These are phyloP conservation scores for Botrytis aclada DNA, from an alignment of 2,329 filamentous ascomycete species.

Conservation along the genomic window DNA sequence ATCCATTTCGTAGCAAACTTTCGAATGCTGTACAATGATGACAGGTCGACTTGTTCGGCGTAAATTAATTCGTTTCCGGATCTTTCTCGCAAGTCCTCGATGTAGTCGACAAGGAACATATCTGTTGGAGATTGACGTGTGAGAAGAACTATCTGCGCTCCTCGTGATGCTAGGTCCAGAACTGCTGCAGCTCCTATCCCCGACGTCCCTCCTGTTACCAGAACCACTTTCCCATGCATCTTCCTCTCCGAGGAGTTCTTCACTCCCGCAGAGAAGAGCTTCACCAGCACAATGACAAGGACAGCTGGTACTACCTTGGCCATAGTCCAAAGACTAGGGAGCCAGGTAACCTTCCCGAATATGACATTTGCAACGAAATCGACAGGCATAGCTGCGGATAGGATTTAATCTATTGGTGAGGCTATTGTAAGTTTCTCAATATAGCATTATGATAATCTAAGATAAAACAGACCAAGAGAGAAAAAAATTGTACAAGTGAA, in stretches of 20 bases:
- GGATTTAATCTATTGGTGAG: background rate
- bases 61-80: slow-evolving; percentile 87
- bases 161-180: slow-evolving; percentile 70
- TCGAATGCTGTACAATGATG: slow-evolving; percentile 84
- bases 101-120: slow-evolving; percentile 86
- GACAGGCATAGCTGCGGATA: slow-evolving; percentile 33
- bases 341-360: slow-evolving; percentile 28
- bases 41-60: slow-evolving; percentile 88
- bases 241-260: slow-evolving; percentile 71
- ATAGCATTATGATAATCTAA: slow-evolving; percentile 6
- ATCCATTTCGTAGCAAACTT: slow-evolving; percentile 97
- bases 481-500: background rate
- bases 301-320: slow-evolving; percentile 52
- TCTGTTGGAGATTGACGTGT: slow-evolving; percentile 79
- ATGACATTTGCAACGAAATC: slow-evolving; percentile 34
- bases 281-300: slow-evolving; percentile 56
- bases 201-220: slow-evolving; percentile 91
- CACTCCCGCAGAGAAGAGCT: slow-evolving; percentile 75
- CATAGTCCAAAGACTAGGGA: slow-evolving; percentile 43
- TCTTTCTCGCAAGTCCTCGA: slow-evolving; percentile 76
- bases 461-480: background rate
- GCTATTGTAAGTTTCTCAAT: background rate
- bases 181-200: slow-evolving; percentile 82
- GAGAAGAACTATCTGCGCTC: slow-evolving; percentile 87
- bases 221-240: slow-evolving; percentile 90